These are phyloP conservation scores for Pythium myriotylum DNA, from an alignment of 352 stramenopile genomes.

Conservation along the genomic window DNA sequence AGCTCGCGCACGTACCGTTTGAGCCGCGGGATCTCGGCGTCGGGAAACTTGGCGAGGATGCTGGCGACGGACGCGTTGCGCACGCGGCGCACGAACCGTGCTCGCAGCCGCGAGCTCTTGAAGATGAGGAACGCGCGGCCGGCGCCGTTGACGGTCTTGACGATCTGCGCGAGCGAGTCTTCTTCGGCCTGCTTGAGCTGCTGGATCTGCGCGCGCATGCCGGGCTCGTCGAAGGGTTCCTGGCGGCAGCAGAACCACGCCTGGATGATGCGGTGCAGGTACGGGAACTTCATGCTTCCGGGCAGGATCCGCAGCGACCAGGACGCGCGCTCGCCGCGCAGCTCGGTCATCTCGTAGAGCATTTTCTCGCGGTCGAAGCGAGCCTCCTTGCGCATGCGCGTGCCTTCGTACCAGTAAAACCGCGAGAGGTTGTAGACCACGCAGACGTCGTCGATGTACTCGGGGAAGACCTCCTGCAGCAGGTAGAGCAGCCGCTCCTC, in stretches of 20 bases:
- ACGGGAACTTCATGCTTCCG: constrained; percentile 74
- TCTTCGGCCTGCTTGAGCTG: constrained; percentile 58
- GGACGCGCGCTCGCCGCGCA: constrained; percentile 43
- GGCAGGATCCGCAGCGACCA: constrained; percentile 72
- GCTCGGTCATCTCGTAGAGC: constrained; percentile 40
- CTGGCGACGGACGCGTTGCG: constrained; percentile 76
- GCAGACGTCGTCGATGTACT: constrained; percentile 78
- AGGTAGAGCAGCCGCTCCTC: constrained; percentile 78
- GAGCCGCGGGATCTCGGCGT: constrained; percentile 55
- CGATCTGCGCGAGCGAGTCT: constrained; percentile 52
- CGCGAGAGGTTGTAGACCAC: constrained; percentile 83
- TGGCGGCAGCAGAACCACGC: constrained; percentile 55
- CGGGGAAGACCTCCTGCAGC: constrained; percentile 80
- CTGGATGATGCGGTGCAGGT: constrained; percentile 45
- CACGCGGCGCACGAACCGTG: constrained; percentile 76
- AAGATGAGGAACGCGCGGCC: constrained; percentile 85
- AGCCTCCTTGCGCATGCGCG: constrained; percentile 50
- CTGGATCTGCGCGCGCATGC: constrained; percentile 52
- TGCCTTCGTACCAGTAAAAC: constrained; percentile 65
- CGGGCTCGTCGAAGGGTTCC: constrained; percentile 48
- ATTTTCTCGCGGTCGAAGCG: constrained; percentile 62
- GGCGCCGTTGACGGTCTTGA: constrained; percentile 72
- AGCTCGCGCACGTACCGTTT: constrained; percentile 82
- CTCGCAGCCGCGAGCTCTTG: constrained; percentile 67
- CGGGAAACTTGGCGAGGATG: constrained; percentile 72